Evolutionary conservation across 1,284 basidiomycete species (phyloP), one percentile per base, ranked within the genome.

Genomic region (Melampsora americana): DNA sequence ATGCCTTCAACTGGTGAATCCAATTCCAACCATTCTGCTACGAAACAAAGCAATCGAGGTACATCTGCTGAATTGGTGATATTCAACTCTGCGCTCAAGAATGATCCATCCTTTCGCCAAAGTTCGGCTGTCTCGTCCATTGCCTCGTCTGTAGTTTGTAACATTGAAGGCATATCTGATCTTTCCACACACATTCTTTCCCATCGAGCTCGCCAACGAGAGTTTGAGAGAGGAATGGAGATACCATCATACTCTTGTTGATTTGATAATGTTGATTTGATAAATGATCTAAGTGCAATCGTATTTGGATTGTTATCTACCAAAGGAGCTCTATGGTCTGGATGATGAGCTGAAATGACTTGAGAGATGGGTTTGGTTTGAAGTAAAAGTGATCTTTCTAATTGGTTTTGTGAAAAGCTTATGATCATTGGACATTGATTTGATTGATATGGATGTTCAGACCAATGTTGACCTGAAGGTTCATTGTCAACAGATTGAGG

Each of bases 1-100:
- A 99, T 90, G 85, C 95, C 95, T 81, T 95, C 92, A 83, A 97
- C 94, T 0, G 87, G 85, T 14, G 93, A 90, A 84, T 99, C 96
- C 56, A 99, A 86, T 83, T 97, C 93, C 14, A 99, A 86, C 96
- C 96, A 99, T 77, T 92, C 91, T 18, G 93, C 93, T 11, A 91
- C 87, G 80, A 96, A 86, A 2, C 87, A 90, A 23, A 92, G 74
- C 69, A 75, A 79, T 69, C 87, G 69, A 18, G 32, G 60, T 46
- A 67, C 72, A 30, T 67, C 59, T 64, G 48, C 39, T 11, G 64
- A 60, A 12, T 46, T 60, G 44, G 56, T 59, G 28, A 69, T 32
- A 48, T 69, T 77, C 30, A 69, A 60, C 48, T 61, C 70, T 42
- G 48, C 18, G 56, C 18, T 76, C 64, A 59, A 79, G 44, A 35